Evolutionary conservation across 2,329 filamentous ascomycete species (phyloP).

Genomic region (Epichloe coenophiala): DNA sequence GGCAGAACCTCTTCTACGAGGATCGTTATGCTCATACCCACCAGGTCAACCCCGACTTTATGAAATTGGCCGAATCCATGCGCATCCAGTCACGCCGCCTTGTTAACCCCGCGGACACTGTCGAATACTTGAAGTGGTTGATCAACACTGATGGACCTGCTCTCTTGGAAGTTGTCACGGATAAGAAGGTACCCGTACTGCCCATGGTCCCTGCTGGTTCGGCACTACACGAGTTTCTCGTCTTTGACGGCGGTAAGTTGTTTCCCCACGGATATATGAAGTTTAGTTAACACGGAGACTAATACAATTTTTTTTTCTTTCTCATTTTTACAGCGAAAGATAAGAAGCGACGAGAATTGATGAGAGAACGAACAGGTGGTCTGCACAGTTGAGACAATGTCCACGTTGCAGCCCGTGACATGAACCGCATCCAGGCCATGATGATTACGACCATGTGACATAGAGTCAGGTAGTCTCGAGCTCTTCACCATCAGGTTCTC

Average conservation of each 20-base stretch:
- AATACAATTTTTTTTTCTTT: constrained; percentile 12
- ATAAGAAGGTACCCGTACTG: constrained; percentile 86
- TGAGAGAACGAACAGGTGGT: constrained; percentile 48
- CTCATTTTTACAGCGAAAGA: constrained; percentile 42
- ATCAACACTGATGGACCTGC: constrained; percentile 84
- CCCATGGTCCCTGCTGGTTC: constrained; percentile 90
- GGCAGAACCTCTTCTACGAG: constrained; percentile 96
- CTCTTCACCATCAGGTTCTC: not conserved
- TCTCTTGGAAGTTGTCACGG: constrained; percentile 80
- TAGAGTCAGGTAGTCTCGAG: not conserved
- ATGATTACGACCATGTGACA: too few species aligned
- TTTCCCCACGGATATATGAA: not conserved
- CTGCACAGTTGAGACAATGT: constrained; percentile 22
- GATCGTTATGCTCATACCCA: constrained; percentile 88
- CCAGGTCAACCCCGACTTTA: constrained; percentile 89
- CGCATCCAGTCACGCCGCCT: constrained; percentile 62
- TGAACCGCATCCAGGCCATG: not conserved
- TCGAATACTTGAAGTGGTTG: constrained; percentile 73
- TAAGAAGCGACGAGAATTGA: constrained; percentile 50
- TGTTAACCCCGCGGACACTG: constrained; percentile 61
- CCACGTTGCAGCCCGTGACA: not conserved
- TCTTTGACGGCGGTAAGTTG: constrained; percentile 20
- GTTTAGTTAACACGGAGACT: constrained; percentile 13
- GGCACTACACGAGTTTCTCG: constrained; percentile 80
- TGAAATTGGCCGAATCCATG: constrained; percentile 88